These are phyloP conservation scores for Colletotrichum sp. DNA, from an alignment of 2,329 filamentous ascomycete species.

Conservation along the genomic window DNA sequence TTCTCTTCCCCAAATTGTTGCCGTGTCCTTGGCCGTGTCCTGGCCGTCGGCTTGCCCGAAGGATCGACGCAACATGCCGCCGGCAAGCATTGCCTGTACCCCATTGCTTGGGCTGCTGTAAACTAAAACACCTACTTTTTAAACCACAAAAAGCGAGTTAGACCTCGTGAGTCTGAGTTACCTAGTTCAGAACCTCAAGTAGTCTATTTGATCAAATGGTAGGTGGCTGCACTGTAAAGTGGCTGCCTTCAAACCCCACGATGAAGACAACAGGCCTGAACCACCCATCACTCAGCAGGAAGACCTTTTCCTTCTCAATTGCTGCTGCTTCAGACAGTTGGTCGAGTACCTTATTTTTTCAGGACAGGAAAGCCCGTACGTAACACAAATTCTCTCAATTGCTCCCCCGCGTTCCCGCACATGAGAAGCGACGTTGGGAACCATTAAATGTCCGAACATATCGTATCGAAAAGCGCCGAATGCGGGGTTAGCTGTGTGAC, in stretches of 20 bases:
- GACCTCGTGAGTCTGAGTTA: not conserved
- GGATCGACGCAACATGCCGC: not conserved
- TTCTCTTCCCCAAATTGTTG: fast-evolving
- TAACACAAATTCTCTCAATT: not conserved
- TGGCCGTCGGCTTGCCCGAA: not conserved
- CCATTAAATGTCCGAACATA: not conserved
- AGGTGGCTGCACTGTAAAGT: not conserved
- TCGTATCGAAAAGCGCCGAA: not conserved
- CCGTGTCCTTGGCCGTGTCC: not conserved
- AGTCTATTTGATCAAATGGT: not conserved
- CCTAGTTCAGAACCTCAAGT: not conserved
- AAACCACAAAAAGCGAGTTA: not conserved
- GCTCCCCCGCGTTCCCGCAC: not conserved
- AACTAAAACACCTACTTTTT: not conserved
- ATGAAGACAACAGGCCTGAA: not conserved
- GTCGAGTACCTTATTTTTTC: too few relatives aligned
- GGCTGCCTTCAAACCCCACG: too few relatives aligned
- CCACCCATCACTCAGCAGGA: not conserved
- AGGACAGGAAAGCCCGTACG: not conserved
- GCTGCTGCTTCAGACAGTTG: not conserved
- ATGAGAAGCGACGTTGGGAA: not conserved
- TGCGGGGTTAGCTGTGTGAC: not conserved
- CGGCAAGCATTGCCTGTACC: not conserved
- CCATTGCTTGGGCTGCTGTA: not conserved
- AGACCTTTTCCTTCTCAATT: not conserved